These are phyloP conservation scores for Capronia coronata DNA, from an alignment of 2,329 filamentous ascomycete genomes.

Conservation along the genomic window DNA sequence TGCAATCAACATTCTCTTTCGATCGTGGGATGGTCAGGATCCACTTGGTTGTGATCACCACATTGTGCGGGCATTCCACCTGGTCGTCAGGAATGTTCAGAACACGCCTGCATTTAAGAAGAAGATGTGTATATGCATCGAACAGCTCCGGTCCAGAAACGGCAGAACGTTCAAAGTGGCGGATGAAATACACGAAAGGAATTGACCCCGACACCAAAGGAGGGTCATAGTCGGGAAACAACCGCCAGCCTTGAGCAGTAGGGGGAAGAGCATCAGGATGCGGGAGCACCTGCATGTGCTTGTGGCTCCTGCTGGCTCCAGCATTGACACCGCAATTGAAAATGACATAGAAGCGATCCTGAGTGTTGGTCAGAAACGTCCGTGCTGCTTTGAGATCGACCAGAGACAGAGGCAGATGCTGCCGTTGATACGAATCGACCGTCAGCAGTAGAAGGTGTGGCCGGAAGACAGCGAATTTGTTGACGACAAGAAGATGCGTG, in stretches of 20 bases:
- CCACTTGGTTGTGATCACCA: constrained; percentile 9
- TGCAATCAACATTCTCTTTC: neutral
- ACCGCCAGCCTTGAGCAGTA: neutral
- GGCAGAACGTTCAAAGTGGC: neutral
- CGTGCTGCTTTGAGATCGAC: constrained; percentile 35
- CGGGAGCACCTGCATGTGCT: constrained; percentile 41
- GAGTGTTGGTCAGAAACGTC: constrained; percentile 32
- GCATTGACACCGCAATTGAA: constrained; percentile 42
- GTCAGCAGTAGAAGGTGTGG: constrained; percentile 38
- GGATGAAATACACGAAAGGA: constrained; percentile 6
- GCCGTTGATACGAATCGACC: constrained; percentile 33
- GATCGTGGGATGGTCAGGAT: constrained; percentile 7
- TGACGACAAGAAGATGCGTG: constrained; percentile 25
- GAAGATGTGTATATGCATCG: neutral
- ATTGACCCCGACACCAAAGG: neutral
- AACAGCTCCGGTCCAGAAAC: neutral
- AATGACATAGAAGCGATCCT: constrained; percentile 31
- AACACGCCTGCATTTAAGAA: neutral
- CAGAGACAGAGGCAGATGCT: constrained; percentile 35
- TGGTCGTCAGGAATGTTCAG: neutral
- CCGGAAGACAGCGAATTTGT: constrained; percentile 25
- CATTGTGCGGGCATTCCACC: constrained; percentile 8
- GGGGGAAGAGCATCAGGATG: constrained; percentile 21
- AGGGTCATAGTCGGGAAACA: constrained; percentile 6
- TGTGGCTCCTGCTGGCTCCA: constrained; percentile 40